phyloP scores from a whole-genome alignment of 805 yeast genomes.

The Zygotorulaspora danielsina region DNA sequence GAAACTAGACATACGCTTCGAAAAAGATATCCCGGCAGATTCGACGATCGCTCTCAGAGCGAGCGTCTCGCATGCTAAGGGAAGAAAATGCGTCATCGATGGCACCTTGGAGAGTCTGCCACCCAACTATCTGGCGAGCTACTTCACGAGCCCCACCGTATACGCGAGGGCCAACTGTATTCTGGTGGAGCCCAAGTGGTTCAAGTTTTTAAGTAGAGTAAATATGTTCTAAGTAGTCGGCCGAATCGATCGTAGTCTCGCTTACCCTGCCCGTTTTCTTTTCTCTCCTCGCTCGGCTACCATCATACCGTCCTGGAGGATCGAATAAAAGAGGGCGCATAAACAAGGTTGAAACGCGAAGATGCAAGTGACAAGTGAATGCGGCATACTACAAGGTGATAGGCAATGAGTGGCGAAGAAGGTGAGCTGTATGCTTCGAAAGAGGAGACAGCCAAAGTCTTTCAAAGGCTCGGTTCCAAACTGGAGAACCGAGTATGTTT shows the following conservation, averaged over 20 bases:
- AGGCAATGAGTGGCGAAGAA: slow-evolving; percentile 28
- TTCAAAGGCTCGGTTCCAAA: slow-evolving; percentile 54
- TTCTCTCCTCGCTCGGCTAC: too few species aligned
- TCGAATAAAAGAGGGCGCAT: too few species aligned
- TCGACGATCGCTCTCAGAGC: slow-evolving; percentile 65
- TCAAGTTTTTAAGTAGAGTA: slow-evolving; percentile 60
- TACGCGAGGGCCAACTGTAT: slow-evolving; percentile 65
- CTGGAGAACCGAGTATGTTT: slow-evolving; percentile 83
- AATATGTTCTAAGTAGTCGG: slow-evolving; percentile 36
- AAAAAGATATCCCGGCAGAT: slow-evolving; percentile 46
- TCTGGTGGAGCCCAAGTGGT: slow-evolving; percentile 86
- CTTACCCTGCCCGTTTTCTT: slow-evolving; percentile 1
- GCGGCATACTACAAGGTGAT: too few species aligned
- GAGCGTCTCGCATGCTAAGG: slow-evolving; percentile 58
- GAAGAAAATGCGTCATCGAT: slow-evolving; percentile 75
- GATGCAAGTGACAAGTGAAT: too few species aligned
- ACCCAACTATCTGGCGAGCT: neutral
- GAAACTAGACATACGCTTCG: slow-evolving; percentile 57
- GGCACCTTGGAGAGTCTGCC: slow-evolving; percentile 54
- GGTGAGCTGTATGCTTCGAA: slow-evolving; percentile 49
- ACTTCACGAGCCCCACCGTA: slow-evolving; percentile 28
- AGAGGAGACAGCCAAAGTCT: slow-evolving; percentile 65
- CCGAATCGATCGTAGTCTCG: too few species aligned
- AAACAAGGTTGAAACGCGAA: too few species aligned
- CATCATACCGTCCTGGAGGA: too few species aligned